Evolutionary conservation across 495 filamentous ascomycete species (phyloP).

Genomic region (Polyplosphaeria fusca): DNA sequence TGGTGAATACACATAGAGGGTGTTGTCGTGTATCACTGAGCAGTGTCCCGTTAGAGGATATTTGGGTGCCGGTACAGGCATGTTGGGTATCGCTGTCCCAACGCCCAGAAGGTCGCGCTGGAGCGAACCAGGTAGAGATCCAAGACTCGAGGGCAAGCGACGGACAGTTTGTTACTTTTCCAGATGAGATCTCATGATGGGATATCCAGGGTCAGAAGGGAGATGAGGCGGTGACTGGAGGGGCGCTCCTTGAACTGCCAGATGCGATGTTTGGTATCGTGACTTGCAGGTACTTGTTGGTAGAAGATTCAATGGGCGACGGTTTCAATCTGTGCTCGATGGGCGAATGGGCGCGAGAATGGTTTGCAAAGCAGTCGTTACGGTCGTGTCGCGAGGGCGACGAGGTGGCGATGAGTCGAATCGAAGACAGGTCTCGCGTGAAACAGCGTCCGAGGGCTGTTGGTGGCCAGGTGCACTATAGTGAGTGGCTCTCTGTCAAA

Average conservation of each 20-base stretch:
- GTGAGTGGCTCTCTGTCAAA: conserved; percentile 26
- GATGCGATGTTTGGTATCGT: neutral
- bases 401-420: conserved; percentile 14
- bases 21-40: conserved; percentile 76
- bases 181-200: conserved; percentile 25
- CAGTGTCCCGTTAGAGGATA: conserved; percentile 70
- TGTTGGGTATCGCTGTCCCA: conserved; percentile 6
- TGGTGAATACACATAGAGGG: conserved; percentile 78
- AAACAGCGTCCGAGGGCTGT: conserved; percentile 4
- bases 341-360: neutral
- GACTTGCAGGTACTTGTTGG: neutral
- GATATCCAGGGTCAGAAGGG: neutral
- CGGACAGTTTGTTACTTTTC: conserved; percentile 20
- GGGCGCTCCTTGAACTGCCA: neutral
- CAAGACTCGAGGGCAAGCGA: conserved; percentile 5
- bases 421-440: conserved; percentile 12
- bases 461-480: neutral
- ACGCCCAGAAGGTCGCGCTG: neutral
- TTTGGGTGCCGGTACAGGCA: conserved; percentile 49
- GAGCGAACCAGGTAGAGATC: neutral
- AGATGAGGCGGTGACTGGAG: neutral
- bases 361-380: neutral
- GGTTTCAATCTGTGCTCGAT: neutral
- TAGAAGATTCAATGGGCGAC: neutral
- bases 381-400: neutral